These are phyloP conservation scores for Vararia minispora DNA, from an alignment of 768 basidiomycete species.

Conservation along the genomic window DNA sequence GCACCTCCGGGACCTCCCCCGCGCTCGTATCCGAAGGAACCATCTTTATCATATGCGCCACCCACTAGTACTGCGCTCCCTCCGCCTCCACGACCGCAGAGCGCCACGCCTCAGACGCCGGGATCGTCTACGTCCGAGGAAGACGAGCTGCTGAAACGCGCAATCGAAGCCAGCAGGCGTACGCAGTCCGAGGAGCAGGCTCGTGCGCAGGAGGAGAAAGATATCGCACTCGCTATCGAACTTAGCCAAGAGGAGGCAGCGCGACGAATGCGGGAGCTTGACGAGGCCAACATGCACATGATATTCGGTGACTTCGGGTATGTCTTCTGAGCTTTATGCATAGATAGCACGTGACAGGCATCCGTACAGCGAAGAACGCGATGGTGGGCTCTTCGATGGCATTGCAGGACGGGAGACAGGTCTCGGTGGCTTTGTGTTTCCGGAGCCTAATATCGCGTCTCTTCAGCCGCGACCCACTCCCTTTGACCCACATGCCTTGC, in stretches of 20 bases:
- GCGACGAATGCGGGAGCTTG: constrained; percentile 54
- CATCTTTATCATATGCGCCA: too few relatives aligned
- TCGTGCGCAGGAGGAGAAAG: constrained; percentile 62
- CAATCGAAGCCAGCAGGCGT: constrained; percentile 86
- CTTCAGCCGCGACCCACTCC: constrained; percentile 81
- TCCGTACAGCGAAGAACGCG: constrained; percentile 6
- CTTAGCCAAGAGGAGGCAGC: constrained; percentile 89
- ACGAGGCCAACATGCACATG: constrained; percentile 58
- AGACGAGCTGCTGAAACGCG: constrained; percentile 71
- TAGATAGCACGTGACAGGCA: too few relatives aligned
- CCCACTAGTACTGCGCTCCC: too few relatives aligned
- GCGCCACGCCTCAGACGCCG: too few relatives aligned
- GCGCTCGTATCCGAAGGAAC: too few relatives aligned
- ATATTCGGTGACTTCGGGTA: constrained; percentile 93
- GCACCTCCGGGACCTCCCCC: too few relatives aligned
- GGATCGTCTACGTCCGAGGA: too few relatives aligned
- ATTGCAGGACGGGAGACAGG: constrained; percentile 11
- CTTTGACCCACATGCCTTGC: constrained; percentile 92
- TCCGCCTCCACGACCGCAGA: too few relatives aligned
- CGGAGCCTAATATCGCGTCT: constrained; percentile 76
- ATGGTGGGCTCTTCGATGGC: constrained; percentile 8
- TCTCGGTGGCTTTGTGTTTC: too few relatives aligned
- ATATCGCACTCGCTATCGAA: constrained; percentile 70
- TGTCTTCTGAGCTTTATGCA: too few relatives aligned
- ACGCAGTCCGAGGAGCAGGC: constrained; percentile 59